Evolutionary conservation across 306 rosid genomes (phyloP).

Genomic region (Cercis canadensis): DNA sequence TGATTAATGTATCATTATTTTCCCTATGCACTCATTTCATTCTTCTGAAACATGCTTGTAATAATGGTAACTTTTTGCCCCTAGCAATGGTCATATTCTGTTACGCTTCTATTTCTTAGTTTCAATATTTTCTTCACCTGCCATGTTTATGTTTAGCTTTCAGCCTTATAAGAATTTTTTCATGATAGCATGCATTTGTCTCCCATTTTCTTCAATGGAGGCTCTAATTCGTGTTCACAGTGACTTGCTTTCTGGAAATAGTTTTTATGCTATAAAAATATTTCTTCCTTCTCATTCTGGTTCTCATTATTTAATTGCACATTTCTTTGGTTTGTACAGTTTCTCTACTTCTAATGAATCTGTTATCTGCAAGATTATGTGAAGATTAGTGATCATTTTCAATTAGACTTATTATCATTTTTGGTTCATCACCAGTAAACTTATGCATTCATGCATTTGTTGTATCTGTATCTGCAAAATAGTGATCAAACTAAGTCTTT

Average conservation of each 20-base stretch:
- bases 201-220: background rate
- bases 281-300: background rate
- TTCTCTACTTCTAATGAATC: background rate
- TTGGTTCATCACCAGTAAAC: slow-evolving; percentile 14
- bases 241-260: slow-evolving; percentile 6
- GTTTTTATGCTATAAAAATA: slow-evolving; percentile 15
- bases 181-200: background rate
- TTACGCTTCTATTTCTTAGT: no score
- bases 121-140: no score
- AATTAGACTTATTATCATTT: background rate
- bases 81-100: no score
- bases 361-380: background rate
- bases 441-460: background rate
- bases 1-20: no score
- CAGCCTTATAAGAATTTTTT: background rate
- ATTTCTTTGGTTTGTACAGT: background rate
- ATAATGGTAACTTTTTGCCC: no score
- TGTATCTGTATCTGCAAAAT: background rate
- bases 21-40: no score
- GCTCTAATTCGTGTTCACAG: background rate
- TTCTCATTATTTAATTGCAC: background rate
- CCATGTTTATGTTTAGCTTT: background rate
- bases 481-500: background rate
- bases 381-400: background rate
- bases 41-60: no score